These are phyloP conservation scores for Phaeodactylum tricornutum DNA, from an alignment of 108 stramenopile genomes.

Conservation along the genomic window DNA sequence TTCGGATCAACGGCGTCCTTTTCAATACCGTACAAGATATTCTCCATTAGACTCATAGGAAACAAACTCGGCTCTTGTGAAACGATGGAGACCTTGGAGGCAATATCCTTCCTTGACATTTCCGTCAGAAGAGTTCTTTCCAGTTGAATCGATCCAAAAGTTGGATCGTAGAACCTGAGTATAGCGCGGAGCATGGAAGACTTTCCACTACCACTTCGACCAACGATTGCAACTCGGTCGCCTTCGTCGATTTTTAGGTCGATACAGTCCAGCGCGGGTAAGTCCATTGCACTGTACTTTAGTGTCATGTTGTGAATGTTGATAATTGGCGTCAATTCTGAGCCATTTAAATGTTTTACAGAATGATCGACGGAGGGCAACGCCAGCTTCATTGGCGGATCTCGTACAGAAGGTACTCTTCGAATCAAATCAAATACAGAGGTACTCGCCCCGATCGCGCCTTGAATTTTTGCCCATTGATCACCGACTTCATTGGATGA, in stretches of 20 bases:
- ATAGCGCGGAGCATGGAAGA: slow-evolving; percentile 76
- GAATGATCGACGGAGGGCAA: too few relatives aligned
- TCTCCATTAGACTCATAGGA: slow-evolving; percentile 82
- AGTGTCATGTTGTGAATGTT: too few relatives aligned
- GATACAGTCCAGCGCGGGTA: slow-evolving; percentile 49
- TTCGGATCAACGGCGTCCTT: slow-evolving; percentile 55
- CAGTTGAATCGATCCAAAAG: slow-evolving; percentile 55
- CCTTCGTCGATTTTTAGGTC: slow-evolving; percentile 73
- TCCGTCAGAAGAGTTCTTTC: slow-evolving; percentile 73
- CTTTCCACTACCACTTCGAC: slow-evolving; percentile 89
- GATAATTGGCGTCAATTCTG: too few relatives aligned
- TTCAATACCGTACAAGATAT: slow-evolving; percentile 83
- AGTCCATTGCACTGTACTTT: too few relatives aligned
- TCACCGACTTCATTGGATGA: slow-evolving; percentile 80
- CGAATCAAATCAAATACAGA: slow-evolving; percentile 76
- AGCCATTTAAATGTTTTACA: too few relatives aligned
- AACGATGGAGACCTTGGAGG: slow-evolving; percentile 62
- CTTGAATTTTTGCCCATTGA: slow-evolving; percentile 81
- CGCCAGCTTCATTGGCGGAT: slow-evolving; percentile 37
- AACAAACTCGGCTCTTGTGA: slow-evolving; percentile 90
- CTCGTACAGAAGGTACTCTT: slow-evolving; percentile 53
- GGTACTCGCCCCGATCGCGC: slow-evolving; percentile 69
- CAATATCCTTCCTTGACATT: slow-evolving; percentile 64
- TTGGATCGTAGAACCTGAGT: slow-evolving; percentile 92
- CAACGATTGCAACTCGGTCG: slow-evolving; percentile 89